These are phyloP conservation scores for Sphenostylis stenocarpa DNA, from an alignment of 306 rosid genomes.

Conservation along the genomic window DNA sequence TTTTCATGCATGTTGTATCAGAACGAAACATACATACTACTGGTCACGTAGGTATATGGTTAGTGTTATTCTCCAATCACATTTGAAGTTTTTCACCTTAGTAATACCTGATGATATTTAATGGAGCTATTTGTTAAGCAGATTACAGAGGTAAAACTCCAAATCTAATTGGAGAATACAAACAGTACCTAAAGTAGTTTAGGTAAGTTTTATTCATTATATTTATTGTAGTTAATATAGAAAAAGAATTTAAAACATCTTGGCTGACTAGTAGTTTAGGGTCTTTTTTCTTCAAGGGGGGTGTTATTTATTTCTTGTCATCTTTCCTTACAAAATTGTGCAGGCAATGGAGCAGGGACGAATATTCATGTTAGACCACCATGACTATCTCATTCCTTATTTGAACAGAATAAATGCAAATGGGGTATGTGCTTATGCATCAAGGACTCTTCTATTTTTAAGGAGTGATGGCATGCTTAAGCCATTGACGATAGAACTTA, in stretches of 20 bases:
- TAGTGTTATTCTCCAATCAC: no score
- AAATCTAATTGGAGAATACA: no score
- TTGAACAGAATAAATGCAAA: slow-evolving; percentile 54
- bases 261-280: background rate
- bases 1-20: background rate
- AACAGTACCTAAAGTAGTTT: no score
- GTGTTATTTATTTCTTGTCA: background rate
- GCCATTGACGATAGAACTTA: slow-evolving; percentile 74
- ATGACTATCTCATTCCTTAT: slow-evolving; percentile 67
- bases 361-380: slow-evolving; percentile 69
- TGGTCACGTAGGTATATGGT: no score
- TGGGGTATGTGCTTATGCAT: slow-evolving; percentile 58
- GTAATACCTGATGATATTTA: no score
- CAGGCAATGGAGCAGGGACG: slow-evolving; percentile 59
- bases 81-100: no score
- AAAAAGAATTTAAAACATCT: background rate
- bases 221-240: background rate
- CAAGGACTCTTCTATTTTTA: slow-evolving; percentile 65
- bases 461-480: slow-evolving; percentile 59
- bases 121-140: no score
- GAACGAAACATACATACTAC: no score
- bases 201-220: no score
- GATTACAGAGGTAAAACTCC: no score
- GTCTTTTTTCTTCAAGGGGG: background rate
- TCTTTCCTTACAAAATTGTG: background rate